Evolutionary conservation across 2,329 filamentous ascomycete species (phyloP), one percentile per base, ranked within the genome.

Genomic region (Dendryphion nanum): DNA sequence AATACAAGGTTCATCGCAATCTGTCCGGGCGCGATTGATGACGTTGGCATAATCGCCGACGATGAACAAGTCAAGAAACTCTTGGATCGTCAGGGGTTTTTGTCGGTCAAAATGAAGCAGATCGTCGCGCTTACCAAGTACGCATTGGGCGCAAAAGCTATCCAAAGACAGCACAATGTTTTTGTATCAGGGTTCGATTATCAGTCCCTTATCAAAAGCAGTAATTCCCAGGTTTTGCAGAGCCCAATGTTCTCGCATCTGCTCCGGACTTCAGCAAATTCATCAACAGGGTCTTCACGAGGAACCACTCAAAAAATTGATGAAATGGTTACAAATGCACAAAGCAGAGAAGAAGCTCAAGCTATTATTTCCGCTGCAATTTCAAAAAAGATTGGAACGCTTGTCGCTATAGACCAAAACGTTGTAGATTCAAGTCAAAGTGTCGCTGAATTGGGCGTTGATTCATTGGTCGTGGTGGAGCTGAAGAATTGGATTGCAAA

Each of bases 401-500:
- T n/a, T n/a, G n/a, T n/a, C n/a, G n/a, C n/a, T n/a, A n/a, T n/a
- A n/a, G n/a, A n/a, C n/a, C n/a, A n/a, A n/a, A n/a, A n/a, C n/a
- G n/a, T n/a, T n/a, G n/a, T n/a, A n/a, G n/a, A n/a, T n/a, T n/a
- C n/a, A n/a, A n/a, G n/a, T n/a, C n/a, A n/a, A n/a, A n/a, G n/a
- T n/a, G n/a, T n/a, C n/a, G n/a, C n/a, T n/a, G n/a, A n/a, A n/a
- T n/a, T n/a, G n/a, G n/a, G n/a, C n/a, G n/a, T n/a, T n/a, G n/a
- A n/a, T n/a, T n/a, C 34, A 8, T 24, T 37, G 8, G 24, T 37
- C 13, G 21, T 15, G 16, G 24, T 37, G 12, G 34, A 37, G 24
- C 19, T 37, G 15, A 28, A 28, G 10, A 37, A 28, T 19, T 37
- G 34, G 34, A 17, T 37, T 17, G n/a, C n/a, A n/a, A n/a, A n/a